Conservation (phyloP, 116 monocot genomes). For the Dioscorea cayenensis region DNA sequence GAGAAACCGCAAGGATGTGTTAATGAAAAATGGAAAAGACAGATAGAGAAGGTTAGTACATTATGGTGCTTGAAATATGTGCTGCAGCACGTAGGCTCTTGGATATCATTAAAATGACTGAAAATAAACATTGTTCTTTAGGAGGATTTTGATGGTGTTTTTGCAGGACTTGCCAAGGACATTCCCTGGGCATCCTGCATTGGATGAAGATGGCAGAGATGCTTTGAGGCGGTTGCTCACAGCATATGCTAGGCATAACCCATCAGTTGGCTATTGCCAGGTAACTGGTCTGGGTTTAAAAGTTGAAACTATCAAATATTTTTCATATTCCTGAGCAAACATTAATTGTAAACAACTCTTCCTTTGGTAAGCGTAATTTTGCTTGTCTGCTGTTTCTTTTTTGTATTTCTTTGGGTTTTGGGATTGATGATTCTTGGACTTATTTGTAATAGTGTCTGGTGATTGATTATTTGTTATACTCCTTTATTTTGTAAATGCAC, state of each 20-base stretch:
- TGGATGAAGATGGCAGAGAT: slow-evolving; percentile 91
- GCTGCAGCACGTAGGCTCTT: not conserved
- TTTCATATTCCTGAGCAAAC: not conserved
- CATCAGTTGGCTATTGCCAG: slow-evolving; percentile 98
- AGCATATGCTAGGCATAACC: slow-evolving; percentile 96
- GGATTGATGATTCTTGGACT: not conserved
- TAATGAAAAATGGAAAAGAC: slow-evolving; percentile 83
- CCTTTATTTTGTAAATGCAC: not conserved
- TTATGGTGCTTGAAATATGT: not conserved
- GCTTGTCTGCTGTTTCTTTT: too few relatives aligned
- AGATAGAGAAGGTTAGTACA: slow-evolving; percentile 84
- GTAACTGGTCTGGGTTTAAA: slow-evolving; percentile 19
- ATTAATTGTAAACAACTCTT: too few relatives aligned
- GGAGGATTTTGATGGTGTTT: not conserved
- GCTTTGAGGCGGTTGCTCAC: slow-evolving; percentile 92
- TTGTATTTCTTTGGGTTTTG: not conserved
- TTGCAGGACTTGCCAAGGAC: slow-evolving; percentile 96
- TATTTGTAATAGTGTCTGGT: not conserved
- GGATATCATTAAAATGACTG: not conserved
- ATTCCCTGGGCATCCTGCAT: slow-evolving; percentile 93
- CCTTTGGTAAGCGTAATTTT: too few relatives aligned
- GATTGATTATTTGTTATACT: not conserved
- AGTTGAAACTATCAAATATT: not conserved
- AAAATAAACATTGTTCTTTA: not conserved
- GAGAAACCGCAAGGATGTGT: slow-evolving; percentile 12